Evolutionary conservation across 768 basidiomycete genomes (phyloP).

Genomic region (Phanerodontia chrysosporium): DNA sequence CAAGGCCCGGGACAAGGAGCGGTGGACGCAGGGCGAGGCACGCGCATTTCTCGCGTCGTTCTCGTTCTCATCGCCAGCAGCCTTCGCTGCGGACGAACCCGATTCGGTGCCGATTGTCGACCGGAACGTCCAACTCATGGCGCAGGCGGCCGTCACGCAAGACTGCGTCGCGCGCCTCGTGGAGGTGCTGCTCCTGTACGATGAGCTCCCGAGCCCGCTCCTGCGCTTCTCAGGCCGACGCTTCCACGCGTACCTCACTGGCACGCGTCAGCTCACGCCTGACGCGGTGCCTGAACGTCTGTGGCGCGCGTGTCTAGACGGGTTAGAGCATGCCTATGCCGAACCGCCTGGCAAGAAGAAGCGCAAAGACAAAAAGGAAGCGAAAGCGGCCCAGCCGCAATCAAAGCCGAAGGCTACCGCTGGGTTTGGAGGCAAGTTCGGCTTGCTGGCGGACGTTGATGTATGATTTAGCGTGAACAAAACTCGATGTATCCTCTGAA

Average conservation of each 20-base stretch:
- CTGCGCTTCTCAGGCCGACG: constrained; percentile 52
- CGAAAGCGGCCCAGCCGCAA: not conserved
- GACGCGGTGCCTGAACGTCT: constrained; percentile 27
- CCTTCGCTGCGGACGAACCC: not conserved
- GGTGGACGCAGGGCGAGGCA: constrained; percentile 66
- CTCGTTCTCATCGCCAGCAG: constrained; percentile 11
- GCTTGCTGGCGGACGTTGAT: constrained; percentile 37
- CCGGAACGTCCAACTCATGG: constrained; percentile 63
- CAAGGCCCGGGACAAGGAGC: constrained; percentile 60
- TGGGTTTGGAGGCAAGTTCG: constrained; percentile 33
- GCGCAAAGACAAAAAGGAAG: constrained; percentile 30
- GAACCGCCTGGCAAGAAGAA: constrained; percentile 41
- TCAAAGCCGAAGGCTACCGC: constrained; percentile 19
- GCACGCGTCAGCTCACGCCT: constrained; percentile 14
- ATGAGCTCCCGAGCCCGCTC: constrained; percentile 33
- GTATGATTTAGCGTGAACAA: constrained; percentile 20
- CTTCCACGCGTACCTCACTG: constrained; percentile 54
- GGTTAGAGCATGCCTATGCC: constrained; percentile 44
- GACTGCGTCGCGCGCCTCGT: constrained; percentile 59
- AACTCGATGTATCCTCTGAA: too few relatives aligned
- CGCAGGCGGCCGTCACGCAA: constrained; percentile 56
- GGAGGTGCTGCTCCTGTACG: constrained; percentile 51
- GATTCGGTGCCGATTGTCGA: constrained; percentile 38
- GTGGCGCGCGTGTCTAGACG: constrained; percentile 45
- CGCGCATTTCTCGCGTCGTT: constrained; percentile 55